These are phyloP conservation scores for Oryza officinalis DNA, from an alignment of 176 grass and related monocot species.

Conservation along the genomic window DNA sequence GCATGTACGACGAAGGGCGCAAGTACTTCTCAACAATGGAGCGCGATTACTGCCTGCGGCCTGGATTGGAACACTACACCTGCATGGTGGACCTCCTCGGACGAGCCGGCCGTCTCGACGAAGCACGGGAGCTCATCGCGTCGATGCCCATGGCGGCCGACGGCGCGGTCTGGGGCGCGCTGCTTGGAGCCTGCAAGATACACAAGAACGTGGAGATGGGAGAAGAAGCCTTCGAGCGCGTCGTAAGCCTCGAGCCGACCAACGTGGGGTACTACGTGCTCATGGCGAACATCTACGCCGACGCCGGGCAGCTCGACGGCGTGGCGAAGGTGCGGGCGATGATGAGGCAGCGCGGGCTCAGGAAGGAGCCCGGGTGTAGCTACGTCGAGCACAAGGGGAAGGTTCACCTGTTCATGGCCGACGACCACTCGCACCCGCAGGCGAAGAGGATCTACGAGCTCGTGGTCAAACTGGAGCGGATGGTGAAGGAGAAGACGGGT, in stretches of 20 bases:
- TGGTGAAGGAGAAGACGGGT: constrained; percentile 38
- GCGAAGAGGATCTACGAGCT: constrained; percentile 61
- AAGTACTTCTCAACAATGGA: constrained; percentile 58
- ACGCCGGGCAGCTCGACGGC: constrained; percentile 36
- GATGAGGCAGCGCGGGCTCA: constrained; percentile 62
- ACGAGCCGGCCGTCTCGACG: constrained; percentile 47
- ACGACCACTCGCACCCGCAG: constrained; percentile 68
- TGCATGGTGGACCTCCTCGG: constrained; percentile 83
- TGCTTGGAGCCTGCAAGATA: constrained; percentile 80
- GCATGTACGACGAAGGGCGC: constrained; percentile 52
- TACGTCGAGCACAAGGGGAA: constrained; percentile 56
- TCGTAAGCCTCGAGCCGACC: constrained; percentile 50
- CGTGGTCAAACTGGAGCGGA: constrained; percentile 47
- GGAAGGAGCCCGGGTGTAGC: constrained; percentile 77
- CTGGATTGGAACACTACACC: constrained; percentile 54
- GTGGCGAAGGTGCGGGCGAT: constrained; percentile 50
- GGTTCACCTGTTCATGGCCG: constrained; percentile 78
- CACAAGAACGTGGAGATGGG: constrained; percentile 59
- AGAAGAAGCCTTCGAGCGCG: constrained; percentile 49
- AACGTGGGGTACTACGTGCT: constrained; percentile 75
- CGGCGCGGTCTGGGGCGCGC: constrained; percentile 64
- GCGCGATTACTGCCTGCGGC: constrained; percentile 30
- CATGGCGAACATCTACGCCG: constrained; percentile 69
- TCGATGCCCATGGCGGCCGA: constrained; percentile 63
- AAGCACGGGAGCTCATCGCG: constrained; percentile 55